A percentile compares a stretch with the other conserved stretches of the same genome.
Evolutionary conservation across 2,329 filamentous ascomycete species (phyloP).

Genomic region (Scedosporium aurantiacum): DNA sequence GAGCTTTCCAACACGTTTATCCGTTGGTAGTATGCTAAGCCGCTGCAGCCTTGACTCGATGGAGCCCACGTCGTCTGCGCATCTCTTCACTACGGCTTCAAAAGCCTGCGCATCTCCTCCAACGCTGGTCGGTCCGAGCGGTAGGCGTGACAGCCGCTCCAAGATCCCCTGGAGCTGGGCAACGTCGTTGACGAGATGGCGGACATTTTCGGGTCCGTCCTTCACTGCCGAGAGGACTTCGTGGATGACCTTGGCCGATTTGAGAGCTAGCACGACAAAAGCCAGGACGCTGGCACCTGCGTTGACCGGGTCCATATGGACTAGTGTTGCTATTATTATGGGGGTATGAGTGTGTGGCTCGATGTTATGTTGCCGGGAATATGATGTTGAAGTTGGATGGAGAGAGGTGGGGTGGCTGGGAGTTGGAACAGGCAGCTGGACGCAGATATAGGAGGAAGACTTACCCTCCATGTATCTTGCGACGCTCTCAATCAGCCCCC

Average conservation of each 20-base stretch:
- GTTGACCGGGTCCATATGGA: too few relatives aligned
- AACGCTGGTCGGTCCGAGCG: too few relatives aligned
- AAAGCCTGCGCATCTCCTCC: neutral
- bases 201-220: constrained; percentile 10
- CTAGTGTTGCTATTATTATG: too few relatives aligned
- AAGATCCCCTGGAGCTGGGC: neutral
- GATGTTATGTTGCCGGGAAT: too few relatives aligned
- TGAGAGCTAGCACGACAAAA: constrained; percentile 8
- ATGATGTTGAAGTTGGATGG: too few relatives aligned
- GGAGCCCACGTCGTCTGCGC: constrained; percentile 3
- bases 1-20: neutral
- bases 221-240: constrained; percentile 8
- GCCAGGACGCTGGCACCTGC: constrained; percentile 11
- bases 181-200: neutral
- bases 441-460: too few relatives aligned
- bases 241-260: constrained; percentile 7
- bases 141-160: too few relatives aligned
- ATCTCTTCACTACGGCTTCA: neutral
- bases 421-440: too few relatives aligned
- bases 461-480: too few relatives aligned
- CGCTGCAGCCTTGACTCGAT: constrained; percentile 1
- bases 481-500: too few relatives aligned
- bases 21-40: neutral
- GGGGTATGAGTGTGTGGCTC: too few relatives aligned
- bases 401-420: too few relatives aligned